phyloP scores from a whole-genome alignment of 306 rosid species.

The Gillenia trifoliata region DNA sequence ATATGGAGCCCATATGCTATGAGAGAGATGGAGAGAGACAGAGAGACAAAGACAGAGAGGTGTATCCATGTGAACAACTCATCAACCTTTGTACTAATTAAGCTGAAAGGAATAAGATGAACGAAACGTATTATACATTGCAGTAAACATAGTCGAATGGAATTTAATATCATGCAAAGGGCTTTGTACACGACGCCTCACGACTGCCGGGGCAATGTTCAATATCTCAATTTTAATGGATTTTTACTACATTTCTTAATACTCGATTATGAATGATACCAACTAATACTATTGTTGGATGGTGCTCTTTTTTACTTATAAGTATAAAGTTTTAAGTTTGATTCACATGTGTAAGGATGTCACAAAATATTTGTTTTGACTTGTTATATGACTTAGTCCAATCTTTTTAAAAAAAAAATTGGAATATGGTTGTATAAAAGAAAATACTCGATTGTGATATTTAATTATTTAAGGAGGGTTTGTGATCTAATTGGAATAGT shows the following conservation, averaged over 20 bases:
- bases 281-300: fast-evolving
- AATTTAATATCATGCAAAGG: not conserved
- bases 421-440: too few relatives aligned
- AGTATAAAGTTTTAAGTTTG: too few relatives aligned
- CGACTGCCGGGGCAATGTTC: not conserved
- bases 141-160: not conserved
- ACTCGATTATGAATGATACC: not conserved
- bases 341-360: fast-evolving
- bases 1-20: not conserved
- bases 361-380: too few relatives aligned
- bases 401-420: too few relatives aligned
- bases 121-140: not conserved
- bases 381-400: not conserved
- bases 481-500: not conserved
- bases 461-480: too few relatives aligned
- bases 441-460: too few relatives aligned
- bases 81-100: not conserved
- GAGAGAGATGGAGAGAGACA: not conserved
- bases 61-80: not conserved
- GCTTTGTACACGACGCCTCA: not conserved
- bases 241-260: not conserved
- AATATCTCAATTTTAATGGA: not conserved
- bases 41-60: not conserved
- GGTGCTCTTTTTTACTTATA: fast-evolving
- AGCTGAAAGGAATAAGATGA: not conserved